phyloP scores from a whole-genome alignment of 1,139 yeast genomes.

The Nakaseomyces glabratus region DNA sequence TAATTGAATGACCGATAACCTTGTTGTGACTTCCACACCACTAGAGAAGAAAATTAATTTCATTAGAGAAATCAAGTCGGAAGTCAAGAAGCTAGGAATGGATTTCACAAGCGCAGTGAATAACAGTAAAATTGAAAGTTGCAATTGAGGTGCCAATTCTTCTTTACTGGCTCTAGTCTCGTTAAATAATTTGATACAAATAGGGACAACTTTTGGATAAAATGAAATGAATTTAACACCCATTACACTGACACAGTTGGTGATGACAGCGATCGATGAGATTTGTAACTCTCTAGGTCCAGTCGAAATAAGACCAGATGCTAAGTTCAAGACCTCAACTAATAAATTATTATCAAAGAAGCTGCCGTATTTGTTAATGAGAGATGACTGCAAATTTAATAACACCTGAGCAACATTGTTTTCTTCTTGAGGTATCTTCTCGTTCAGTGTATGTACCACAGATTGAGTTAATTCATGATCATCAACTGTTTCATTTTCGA shows the following conservation, averaged over 20 bases:
- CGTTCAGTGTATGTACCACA: conserved; percentile 40
- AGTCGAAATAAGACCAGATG: conserved; percentile 44
- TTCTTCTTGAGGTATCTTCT: conserved; percentile 35
- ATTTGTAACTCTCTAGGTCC: conserved; percentile 54
- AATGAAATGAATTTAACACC: conserved; percentile 84
- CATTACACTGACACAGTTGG: conserved; percentile 57
- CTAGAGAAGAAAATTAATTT: conserved; percentile 49
- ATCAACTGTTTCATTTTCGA: conserved; percentile 49
- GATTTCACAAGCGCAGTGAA: conserved; percentile 70
- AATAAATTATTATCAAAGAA: conserved; percentile 41
- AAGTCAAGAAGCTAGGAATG: conserved; percentile 76
- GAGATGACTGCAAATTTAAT: conserved; percentile 56
- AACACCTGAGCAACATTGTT: conserved; percentile 55
- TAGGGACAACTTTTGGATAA: conserved; percentile 77
- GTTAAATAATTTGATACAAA: conserved; percentile 52
- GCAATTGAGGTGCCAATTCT: conserved; percentile 35
- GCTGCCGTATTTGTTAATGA: conserved; percentile 56
- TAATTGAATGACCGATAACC: conserved; percentile 56
- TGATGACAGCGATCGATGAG: conserved; percentile 64
- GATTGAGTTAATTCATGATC: conserved; percentile 42
- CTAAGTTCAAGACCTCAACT: conserved; percentile 41
- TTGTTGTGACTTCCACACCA: conserved; percentile 47
- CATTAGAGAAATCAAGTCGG: conserved; percentile 57
- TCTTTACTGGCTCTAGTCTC: conserved; percentile 31
- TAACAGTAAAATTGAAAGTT: conserved; percentile 60